Evolutionary conservation across 1,284 basidiomycete genomes (phyloP), one percentile per base, ranked within the genome.

Genomic region (Ganoderma multipileum): DNA sequence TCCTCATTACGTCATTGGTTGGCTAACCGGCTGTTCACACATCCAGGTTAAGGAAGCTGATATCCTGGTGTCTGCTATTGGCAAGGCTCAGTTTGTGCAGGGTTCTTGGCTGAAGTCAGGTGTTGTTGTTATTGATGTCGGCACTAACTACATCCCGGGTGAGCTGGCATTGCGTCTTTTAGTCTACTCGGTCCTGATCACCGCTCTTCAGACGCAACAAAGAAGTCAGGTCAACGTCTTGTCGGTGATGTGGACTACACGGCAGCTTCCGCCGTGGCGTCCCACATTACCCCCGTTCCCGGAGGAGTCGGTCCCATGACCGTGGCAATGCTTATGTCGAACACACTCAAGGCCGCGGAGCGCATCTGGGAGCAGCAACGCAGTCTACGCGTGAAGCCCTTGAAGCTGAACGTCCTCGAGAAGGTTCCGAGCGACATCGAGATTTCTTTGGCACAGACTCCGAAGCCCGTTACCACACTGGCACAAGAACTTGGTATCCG

Each of bases 271-370:
- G 79, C 86, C 66, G 90, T 94, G 71, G 97, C 97, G 8, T 92
- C 93, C 4, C 85, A 92, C 80, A 98, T 99, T 78, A 99, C 98
- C 0, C 98, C 98, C 55, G 98, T 99, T 20, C 98, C 98, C 0
- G 96, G 96, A 79, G 98, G 98, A 72, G 98, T 99, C 65, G 98
- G 98, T 28, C 98, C 98, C 38, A 98, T 99, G 97, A 99, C 98
- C 11, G 98, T 99, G 70, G 98, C 98, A 54, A 89, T 99, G 87
- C 91, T 99, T 74, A 99, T 99, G 97, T 89, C 92, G 78, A 99
- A 99, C 83, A 97, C 97, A 0, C 85, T 96, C 73, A 84, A 86
- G 72, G 93, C 95, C 65, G 96, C 97, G 39, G 89, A 95, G 80
- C 90, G 94, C 70, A 84, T 91, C 64, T 96, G 92, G 86, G 87